Evolutionary conservation across 2,329 filamentous ascomycete genomes (phyloP).

Genomic region (Fusarium sp.): DNA sequence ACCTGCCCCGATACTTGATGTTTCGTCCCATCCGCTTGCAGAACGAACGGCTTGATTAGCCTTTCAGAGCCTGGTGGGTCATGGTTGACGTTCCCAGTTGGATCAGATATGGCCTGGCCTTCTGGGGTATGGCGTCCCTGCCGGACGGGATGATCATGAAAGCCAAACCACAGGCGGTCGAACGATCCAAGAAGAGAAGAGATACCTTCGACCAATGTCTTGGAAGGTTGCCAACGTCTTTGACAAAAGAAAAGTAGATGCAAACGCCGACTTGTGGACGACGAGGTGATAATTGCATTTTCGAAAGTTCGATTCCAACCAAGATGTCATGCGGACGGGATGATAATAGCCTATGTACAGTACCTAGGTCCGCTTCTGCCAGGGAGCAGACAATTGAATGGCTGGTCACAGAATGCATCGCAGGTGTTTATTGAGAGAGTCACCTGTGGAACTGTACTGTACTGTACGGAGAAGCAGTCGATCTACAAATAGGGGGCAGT

Average conservation of each 20-base stretch:
- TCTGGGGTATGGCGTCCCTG: constrained; percentile 39
- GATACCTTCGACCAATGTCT: background rate
- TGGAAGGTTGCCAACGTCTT: background rate
- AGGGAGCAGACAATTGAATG: background rate
- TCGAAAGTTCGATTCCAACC: background rate
- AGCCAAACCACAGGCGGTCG: constrained; percentile 2
- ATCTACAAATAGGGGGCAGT: constrained; percentile 36
- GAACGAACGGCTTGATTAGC: constrained; percentile 38
- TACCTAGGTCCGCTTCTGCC: background rate
- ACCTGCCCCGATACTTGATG: background rate
- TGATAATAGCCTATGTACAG: background rate
- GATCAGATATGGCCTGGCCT: constrained; percentile 30
- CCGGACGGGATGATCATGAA: constrained; percentile 27
- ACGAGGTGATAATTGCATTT: constrained; percentile 2
- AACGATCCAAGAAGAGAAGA: constrained; percentile 7
- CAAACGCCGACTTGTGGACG: background rate
- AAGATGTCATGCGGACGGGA: background rate
- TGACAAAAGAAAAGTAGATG: background rate
- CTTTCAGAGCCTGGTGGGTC: constrained; percentile 38
- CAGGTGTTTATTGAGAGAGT: background rate
- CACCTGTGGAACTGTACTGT: constrained; percentile 2
- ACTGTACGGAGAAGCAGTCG: constrained; percentile 21
- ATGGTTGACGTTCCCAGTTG: constrained; percentile 26
- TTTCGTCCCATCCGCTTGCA: constrained; percentile 34
- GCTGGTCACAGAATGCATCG: background rate